Evolutionary conservation across 352 stramenopile genomes (phyloP).

Genomic region (Globisporangium acanthophoron): DNA sequence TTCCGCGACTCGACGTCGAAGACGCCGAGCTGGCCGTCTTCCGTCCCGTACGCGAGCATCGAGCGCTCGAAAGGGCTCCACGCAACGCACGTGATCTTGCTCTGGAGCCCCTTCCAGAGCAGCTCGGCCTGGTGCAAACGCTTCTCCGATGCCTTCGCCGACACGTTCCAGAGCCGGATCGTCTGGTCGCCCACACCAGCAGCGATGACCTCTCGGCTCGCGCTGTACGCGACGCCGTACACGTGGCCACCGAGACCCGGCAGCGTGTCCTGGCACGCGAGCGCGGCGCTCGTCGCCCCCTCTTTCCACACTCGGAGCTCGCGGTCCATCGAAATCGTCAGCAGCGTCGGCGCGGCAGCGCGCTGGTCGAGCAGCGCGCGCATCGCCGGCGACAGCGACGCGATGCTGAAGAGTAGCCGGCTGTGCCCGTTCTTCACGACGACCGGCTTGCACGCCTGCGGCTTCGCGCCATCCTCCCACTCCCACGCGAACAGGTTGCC

Average conservation of each 20-base stretch:
- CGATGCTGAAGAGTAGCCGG: slow-evolving; percentile 63
- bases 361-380: background rate
- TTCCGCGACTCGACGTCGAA: slow-evolving; percentile 56
- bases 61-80: slow-evolving; percentile 56
- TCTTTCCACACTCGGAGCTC: slow-evolving; percentile 63
- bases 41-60: slow-evolving; percentile 62
- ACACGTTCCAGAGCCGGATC: slow-evolving; percentile 57
- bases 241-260: slow-evolving; percentile 54
- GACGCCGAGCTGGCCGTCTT: slow-evolving; percentile 56
- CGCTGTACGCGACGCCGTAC: slow-evolving; percentile 45
- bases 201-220: slow-evolving; percentile 22
- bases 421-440: slow-evolving; percentile 60
- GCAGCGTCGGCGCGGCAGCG: slow-evolving; percentile 18
- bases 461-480: slow-evolving; percentile 20
- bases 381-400: slow-evolving; percentile 13
- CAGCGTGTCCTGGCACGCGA: slow-evolving; percentile 37
- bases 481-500: slow-evolving; percentile 63
- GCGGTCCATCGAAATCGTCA: slow-evolving; percentile 62
- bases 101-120: slow-evolving; percentile 76
- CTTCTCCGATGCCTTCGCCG: slow-evolving; percentile 7
- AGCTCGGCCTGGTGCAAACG: slow-evolving; percentile 34
- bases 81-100: slow-evolving; percentile 59
- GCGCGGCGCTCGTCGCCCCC: slow-evolving; percentile 8
- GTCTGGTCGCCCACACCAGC: slow-evolving; percentile 68
- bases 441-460: slow-evolving; percentile 28